phyloP scores from a whole-genome alignment of 2,329 filamentous ascomycete genomes.

The Bipolaris oryzae region DNA sequence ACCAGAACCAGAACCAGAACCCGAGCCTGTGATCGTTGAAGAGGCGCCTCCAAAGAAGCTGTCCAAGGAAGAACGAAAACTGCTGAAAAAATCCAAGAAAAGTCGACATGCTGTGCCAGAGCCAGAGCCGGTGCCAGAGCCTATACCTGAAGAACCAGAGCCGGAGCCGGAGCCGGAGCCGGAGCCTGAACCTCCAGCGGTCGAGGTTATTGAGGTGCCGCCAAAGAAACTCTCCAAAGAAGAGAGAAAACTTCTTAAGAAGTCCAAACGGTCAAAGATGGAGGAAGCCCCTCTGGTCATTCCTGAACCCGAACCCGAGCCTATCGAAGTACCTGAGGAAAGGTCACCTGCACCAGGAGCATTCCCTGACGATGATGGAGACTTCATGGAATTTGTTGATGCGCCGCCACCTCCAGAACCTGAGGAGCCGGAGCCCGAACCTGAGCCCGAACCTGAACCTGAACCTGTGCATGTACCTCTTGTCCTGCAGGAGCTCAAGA shows the following conservation, averaged over 20 bases:
- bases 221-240: slow-evolving; percentile 40
- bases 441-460: slow-evolving; percentile 24
- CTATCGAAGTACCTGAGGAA: slow-evolving; percentile 38
- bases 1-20: slow-evolving; percentile 30
- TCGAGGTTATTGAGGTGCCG: slow-evolving; percentile 39
- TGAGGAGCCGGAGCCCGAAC: slow-evolving; percentile 38
- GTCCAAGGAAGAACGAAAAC: slow-evolving; percentile 9
- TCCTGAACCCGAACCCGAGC: slow-evolving; percentile 42
- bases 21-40: slow-evolving; percentile 31
- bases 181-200: slow-evolving; percentile 38
- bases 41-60: slow-evolving; percentile 21
- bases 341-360: slow-evolving; percentile 54
- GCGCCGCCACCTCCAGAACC: slow-evolving; percentile 9
- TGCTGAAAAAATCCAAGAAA: slow-evolving; percentile 18
- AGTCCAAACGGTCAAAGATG: slow-evolving; percentile 38
- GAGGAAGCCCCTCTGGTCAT: slow-evolving; percentile 28
- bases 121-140: slow-evolving; percentile 8
- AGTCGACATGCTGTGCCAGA: slow-evolving; percentile 26
- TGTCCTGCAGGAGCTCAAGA: slow-evolving; percentile 26
- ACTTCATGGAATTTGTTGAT: slow-evolving; percentile 39
- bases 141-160: not conserved
- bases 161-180: slow-evolving; percentile 18
- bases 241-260: slow-evolving; percentile 23
- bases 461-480: slow-evolving; percentile 18
- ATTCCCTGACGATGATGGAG: slow-evolving; percentile 54